Conservation (phyloP, 768 basidiomycete genomes). For the Macrolepiota fuliginosa region DNA sequence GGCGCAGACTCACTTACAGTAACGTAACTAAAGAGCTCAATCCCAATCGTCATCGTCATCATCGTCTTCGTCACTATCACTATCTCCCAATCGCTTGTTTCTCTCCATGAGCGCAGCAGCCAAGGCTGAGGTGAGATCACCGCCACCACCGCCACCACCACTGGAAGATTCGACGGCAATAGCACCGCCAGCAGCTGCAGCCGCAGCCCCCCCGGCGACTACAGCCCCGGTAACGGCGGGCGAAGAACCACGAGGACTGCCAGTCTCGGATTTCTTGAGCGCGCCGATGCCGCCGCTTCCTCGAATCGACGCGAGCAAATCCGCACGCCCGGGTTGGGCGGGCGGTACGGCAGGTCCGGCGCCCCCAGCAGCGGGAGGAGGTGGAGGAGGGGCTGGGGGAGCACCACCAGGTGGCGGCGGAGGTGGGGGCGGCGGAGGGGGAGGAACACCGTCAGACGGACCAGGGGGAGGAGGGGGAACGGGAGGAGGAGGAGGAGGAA, state of each 20-base stretch:
- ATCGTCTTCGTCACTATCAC: slow-evolving; percentile 77
- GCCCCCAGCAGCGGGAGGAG: slow-evolving; percentile 36
- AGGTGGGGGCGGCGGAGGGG: slow-evolving; percentile 46
- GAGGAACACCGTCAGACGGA: slow-evolving; percentile 22
- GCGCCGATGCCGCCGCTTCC: slow-evolving; percentile 76
- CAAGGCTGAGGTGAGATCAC: slow-evolving; percentile 77
- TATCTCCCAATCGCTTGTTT: slow-evolving; percentile 86
- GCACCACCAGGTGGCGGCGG: slow-evolving; percentile 30
- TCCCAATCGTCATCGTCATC: slow-evolving; percentile 70
- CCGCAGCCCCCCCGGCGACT: slow-evolving; percentile 30
- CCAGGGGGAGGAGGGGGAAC: slow-evolving; percentile 34
- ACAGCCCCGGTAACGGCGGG: slow-evolving; percentile 31
- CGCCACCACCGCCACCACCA: slow-evolving; percentile 59
- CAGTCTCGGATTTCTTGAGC: slow-evolving; percentile 58
- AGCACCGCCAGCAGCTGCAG: slow-evolving; percentile 34
- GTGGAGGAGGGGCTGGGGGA: slow-evolving; percentile 36
- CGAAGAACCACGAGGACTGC: slow-evolving; percentile 27
- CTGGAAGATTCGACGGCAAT: slow-evolving; percentile 31
- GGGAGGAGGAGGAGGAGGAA: slow-evolving; percentile 35
- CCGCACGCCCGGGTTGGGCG: slow-evolving; percentile 57
- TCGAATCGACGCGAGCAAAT: slow-evolving; percentile 70
- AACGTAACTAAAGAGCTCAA: slow-evolving; percentile 15
- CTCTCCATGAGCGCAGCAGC: slow-evolving; percentile 80
- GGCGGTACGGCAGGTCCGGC: slow-evolving; percentile 33
- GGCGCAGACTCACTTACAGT: not conserved